These are phyloP conservation scores for Lactarius hatsudake DNA, from an alignment of 768 basidiomycete genomes.

Conservation along the genomic window DNA sequence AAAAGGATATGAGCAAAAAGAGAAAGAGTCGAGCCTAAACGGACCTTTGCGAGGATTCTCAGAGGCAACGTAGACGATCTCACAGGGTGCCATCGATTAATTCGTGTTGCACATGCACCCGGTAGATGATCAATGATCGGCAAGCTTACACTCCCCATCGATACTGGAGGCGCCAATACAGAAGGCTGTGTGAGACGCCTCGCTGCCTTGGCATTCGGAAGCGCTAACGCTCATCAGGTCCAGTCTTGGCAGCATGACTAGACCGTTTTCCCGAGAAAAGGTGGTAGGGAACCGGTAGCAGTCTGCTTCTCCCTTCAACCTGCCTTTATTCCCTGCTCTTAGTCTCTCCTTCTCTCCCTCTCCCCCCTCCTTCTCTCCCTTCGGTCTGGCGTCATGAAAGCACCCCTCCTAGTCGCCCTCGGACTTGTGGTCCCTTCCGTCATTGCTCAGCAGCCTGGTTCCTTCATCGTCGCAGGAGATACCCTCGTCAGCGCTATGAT, in stretches of 20 bases:
- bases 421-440: conserved; percentile 38
- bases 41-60: conserved; percentile 55
- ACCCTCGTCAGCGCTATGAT: conserved; percentile 53
- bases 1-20: neutral
- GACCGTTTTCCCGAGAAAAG: neutral
- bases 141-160: neutral
- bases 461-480: conserved; percentile 35
- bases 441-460: conserved; percentile 30
- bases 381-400: conserved; percentile 31
- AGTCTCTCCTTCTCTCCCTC: neutral
- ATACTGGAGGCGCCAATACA: neutral
- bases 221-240: neutral
- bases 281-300: neutral
- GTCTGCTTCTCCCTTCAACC: neutral
- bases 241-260: neutral
- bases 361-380: neutral
- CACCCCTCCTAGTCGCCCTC: conserved; percentile 43
- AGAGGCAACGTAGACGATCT: conserved; percentile 53
- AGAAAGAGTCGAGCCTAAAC: conserved; percentile 3
- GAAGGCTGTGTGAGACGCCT: neutral
- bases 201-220: no score
- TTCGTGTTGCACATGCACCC: no score
- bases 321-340: neutral
- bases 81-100: conserved; percentile 6
- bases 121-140: neutral